phyloP scores from a whole-genome alignment of 192 early-diverging fungal species.

The Podila clonocystis region DNA sequence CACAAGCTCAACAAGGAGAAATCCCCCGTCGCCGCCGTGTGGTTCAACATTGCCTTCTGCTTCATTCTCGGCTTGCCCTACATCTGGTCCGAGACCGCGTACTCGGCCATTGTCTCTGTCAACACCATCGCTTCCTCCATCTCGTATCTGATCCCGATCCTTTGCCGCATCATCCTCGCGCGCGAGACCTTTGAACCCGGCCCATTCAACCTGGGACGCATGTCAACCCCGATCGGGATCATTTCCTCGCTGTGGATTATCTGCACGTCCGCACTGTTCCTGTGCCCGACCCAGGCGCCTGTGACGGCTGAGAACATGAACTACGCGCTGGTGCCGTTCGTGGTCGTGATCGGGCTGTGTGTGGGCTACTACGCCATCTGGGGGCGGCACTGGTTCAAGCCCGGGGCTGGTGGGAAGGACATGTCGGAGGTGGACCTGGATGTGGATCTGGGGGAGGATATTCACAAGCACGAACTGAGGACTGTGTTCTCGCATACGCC shows the following conservation, averaged over 20 bases:
- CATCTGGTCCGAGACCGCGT: slow-evolving; percentile 59
- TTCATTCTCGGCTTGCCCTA: slow-evolving; percentile 59
- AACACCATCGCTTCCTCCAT: slow-evolving; percentile 62
- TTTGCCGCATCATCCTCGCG: slow-evolving; percentile 55
- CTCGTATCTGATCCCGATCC: slow-evolving; percentile 62
- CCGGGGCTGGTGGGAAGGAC: slow-evolving; percentile 11
- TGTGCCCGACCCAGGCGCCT: slow-evolving; percentile 55
- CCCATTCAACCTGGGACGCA: slow-evolving; percentile 56
- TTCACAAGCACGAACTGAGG: neutral
- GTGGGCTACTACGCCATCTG: slow-evolving; percentile 58
- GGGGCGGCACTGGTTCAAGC: slow-evolving; percentile 65
- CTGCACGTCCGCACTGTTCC: slow-evolving; percentile 54
- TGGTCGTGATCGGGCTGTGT: slow-evolving; percentile 55
- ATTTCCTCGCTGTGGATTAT: slow-evolving; percentile 54
- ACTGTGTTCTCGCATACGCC: slow-evolving; percentile 3
- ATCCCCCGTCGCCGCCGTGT: slow-evolving; percentile 58
- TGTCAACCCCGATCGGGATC: slow-evolving; percentile 48
- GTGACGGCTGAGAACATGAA: slow-evolving; percentile 60
- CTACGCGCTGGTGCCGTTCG: slow-evolving; percentile 57
- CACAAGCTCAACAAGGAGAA: slow-evolving; percentile 58
- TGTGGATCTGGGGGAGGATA: neutral
- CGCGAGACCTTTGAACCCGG: slow-evolving; percentile 57
- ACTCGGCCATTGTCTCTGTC: slow-evolving; percentile 63
- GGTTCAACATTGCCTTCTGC: slow-evolving; percentile 63
- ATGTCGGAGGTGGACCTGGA: neutral